Percentiles rank a stretch among this genome's conserved stretches.
phyloP scores from a whole-genome alignment of 164 flowering plant genomes.

The Annona squamosa region DNA sequence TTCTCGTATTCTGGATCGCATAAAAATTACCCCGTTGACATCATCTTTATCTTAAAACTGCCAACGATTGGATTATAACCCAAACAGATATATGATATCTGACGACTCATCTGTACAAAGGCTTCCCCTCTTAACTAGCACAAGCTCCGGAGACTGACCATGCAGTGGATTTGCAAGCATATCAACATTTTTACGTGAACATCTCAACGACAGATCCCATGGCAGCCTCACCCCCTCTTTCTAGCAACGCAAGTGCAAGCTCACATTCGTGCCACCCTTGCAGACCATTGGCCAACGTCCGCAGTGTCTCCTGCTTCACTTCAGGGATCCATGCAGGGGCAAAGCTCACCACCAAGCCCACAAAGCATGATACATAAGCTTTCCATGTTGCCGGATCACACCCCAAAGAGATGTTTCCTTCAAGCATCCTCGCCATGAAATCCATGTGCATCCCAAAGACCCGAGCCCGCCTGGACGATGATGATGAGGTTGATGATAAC shows the following conservation, averaged over 20 bases:
- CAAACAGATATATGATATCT: too few species aligned
- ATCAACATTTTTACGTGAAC: slow-evolving; percentile 7
- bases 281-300: slow-evolving; percentile 60
- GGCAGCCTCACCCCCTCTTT: slow-evolving; percentile 56
- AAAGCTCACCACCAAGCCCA: slow-evolving; percentile 55
- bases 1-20: too few species aligned
- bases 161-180: not conserved
- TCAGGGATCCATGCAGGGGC: slow-evolving; percentile 65
- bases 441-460: slow-evolving; percentile 56
- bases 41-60: too few species aligned
- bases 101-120: not conserved
- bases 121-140: not conserved
- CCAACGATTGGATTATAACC: too few species aligned
- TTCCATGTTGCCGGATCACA: slow-evolving; percentile 72
- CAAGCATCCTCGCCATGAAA: slow-evolving; percentile 62
- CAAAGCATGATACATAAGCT: slow-evolving; percentile 66
- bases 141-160: not conserved
- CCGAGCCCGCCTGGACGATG: slow-evolving; percentile 30
- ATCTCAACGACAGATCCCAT: slow-evolving; percentile 66
- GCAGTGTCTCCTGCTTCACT: slow-evolving; percentile 44
- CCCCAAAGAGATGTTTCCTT: slow-evolving; percentile 68
- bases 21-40: too few species aligned
- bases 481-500: slow-evolving; percentile 15
- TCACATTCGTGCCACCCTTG: slow-evolving; percentile 76
- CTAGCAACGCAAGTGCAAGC: slow-evolving; percentile 69